Evolutionary conservation across 305 asterid genomes (phyloP).

Genomic region (Stenogyne calaminthoides): DNA sequence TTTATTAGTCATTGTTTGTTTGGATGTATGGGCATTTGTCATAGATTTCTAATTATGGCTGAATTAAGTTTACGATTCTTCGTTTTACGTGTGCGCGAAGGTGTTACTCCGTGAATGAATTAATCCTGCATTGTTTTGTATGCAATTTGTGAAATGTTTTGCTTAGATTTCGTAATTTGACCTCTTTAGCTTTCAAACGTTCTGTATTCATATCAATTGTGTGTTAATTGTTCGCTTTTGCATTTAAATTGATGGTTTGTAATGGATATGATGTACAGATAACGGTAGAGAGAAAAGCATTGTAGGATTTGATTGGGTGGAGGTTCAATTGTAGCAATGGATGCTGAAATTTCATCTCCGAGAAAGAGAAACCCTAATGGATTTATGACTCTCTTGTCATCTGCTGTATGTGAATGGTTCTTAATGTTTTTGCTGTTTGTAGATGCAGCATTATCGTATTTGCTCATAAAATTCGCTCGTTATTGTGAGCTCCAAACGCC

Average conservation of each 20-base stretch:
- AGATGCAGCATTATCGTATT: slow-evolving; percentile 57
- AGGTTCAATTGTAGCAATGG: slow-evolving; percentile 42
- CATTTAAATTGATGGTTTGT: slow-evolving; percentile 13
- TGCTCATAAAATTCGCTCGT: slow-evolving; percentile 58
- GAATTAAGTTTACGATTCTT: slow-evolving; percentile 34
- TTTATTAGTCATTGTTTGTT: background rate
- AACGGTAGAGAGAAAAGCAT: slow-evolving; percentile 32
- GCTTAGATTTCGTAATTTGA: slow-evolving; percentile 3
- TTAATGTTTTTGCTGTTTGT: slow-evolving; percentile 66
- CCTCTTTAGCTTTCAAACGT: background rate
- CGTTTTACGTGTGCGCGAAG: background rate
- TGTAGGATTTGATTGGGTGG: slow-evolving; percentile 20
- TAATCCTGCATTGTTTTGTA: background rate
- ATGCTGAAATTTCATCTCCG: slow-evolving; percentile 47
- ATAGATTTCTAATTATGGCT: background rate
- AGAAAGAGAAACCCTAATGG: slow-evolving; percentile 43
- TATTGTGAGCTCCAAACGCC: slow-evolving; percentile 65
- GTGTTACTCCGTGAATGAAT: background rate
- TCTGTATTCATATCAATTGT: background rate
- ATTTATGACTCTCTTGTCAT: slow-evolving; percentile 58
- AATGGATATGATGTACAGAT: slow-evolving; percentile 14
- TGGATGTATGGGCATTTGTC: background rate
- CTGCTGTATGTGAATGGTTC: slow-evolving; percentile 90
- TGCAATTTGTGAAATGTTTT: slow-evolving; percentile 7
- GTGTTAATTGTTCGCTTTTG: background rate